Evolutionary conservation across 306 rosid species (phyloP).

Genomic region (Acacia melanoxylon): DNA sequence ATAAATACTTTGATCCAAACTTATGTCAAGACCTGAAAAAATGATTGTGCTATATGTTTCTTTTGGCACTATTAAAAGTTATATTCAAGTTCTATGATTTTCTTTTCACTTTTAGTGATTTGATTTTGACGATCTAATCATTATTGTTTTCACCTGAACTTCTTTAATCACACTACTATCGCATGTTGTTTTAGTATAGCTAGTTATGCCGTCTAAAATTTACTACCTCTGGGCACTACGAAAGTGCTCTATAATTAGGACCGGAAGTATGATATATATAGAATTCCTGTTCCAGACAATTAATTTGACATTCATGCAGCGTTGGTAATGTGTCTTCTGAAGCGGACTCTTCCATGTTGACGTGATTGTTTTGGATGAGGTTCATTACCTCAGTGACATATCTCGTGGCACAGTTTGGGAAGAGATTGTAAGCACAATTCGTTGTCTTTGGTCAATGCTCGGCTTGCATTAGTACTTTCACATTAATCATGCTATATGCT

Average conservation of each 20-base stretch:
- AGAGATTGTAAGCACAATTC: conserved; percentile 75
- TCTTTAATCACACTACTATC: background rate
- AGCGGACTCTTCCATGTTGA: conserved; percentile 84
- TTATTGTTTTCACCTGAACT: conserved; percentile 26
- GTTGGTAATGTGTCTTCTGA: conserved; percentile 81
- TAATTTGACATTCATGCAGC: conserved; percentile 50
- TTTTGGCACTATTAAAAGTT: conserved; percentile 12
- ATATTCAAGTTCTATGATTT: background rate
- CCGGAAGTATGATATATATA: background rate
- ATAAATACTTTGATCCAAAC: background rate
- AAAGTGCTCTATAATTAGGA: too few species aligned
- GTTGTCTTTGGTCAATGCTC: conserved; percentile 20
- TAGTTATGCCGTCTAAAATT: conserved; percentile 11
- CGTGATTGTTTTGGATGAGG: conserved; percentile 95
- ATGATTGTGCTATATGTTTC: background rate
- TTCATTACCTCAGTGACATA: conserved; percentile 96
- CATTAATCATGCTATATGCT: conserved; percentile 2
- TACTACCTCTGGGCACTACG: too few species aligned
- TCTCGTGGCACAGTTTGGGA: conserved; percentile 99
- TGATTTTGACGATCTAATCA: conserved; percentile 1
- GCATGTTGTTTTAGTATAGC: background rate
- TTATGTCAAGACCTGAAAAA: background rate
- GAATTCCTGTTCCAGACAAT: conserved; percentile 5
- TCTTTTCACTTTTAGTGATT: conserved; percentile 6
- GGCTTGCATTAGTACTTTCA: conserved; percentile 22